phyloP scores from a whole-genome alignment of 352 stramenopile genomes.

The Pythium diclinum region DNA sequence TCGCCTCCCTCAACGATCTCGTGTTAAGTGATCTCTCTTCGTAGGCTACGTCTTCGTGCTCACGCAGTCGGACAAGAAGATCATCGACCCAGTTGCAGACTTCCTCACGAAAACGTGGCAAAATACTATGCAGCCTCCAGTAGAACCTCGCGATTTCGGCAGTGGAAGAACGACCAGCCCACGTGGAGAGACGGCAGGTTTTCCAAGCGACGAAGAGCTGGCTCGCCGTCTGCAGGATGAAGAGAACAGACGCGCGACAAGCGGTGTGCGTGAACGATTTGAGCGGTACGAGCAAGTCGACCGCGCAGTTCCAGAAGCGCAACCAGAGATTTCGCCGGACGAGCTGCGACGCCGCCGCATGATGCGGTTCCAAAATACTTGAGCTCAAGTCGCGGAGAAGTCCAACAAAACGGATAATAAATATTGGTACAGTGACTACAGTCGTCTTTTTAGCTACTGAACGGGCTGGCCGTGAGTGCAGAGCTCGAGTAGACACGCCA shows the following conservation, averaged over 20 bases:
- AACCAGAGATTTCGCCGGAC: conserved; percentile 20
- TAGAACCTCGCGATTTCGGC: background rate
- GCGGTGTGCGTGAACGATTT: conserved; percentile 12
- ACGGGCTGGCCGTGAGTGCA: conserved; percentile 1
- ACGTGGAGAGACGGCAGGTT: background rate
- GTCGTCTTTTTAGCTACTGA: background rate
- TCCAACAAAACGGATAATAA: background rate
- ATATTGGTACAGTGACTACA: conserved; percentile 5
- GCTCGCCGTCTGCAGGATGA: conserved; percentile 31
- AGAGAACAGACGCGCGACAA: conserved; percentile 16
- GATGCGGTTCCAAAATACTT: conserved; percentile 26
- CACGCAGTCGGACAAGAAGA: conserved; percentile 11
- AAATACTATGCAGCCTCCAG: background rate
- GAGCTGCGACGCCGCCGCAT: conserved; percentile 34
- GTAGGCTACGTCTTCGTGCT: conserved; percentile 25
- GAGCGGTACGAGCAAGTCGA: conserved; percentile 12
- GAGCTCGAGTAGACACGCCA: conserved; percentile 28
- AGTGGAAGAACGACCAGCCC: background rate
- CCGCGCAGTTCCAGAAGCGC: background rate
- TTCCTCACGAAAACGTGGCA: background rate
- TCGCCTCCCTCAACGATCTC: background rate
- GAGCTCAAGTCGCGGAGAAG: background rate
- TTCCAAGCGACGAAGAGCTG: conserved; percentile 22
- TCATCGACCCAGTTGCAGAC: conserved; percentile 14
- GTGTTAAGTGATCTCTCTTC: too few relatives aligned